Percentiles rank a stretch among this genome's conserved stretches.
Conservation (phyloP, 2,329 filamentous ascomycete genomes). For the Apiospora koreana region DNA sequence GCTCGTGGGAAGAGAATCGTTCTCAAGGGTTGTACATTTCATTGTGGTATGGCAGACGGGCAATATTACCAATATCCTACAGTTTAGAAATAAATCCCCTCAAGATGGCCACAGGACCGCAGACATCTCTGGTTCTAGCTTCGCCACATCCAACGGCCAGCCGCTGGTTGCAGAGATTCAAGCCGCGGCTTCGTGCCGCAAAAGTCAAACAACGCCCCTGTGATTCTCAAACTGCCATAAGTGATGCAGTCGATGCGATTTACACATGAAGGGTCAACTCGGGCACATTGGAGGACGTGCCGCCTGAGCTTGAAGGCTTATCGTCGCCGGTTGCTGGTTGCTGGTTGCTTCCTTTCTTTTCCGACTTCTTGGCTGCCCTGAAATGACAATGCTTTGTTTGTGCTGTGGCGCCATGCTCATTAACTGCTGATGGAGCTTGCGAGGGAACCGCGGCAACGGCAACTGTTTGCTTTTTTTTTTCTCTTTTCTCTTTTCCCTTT, state of each 20-base stretch:
- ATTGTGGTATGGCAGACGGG: neutral
- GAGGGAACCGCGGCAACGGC: neutral
- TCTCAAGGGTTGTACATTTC: neutral
- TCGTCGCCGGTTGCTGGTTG: neutral
- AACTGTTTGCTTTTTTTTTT: neutral
- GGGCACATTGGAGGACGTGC: neutral
- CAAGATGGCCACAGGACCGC: neutral
- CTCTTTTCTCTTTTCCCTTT: neutral
- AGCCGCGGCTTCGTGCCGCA: neutral
- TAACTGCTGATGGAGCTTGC: neutral
- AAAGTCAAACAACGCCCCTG: neutral
- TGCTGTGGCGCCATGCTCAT: neutral
- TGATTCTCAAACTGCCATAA: neutral
- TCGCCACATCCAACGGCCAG: neutral
- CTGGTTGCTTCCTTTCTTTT: neutral
- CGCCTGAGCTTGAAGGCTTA: neutral
- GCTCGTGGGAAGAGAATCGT: too few species aligned
- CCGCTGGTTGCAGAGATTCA: neutral
- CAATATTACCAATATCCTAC: neutral
- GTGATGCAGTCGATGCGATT: neutral
- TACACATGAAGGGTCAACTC: neutral
- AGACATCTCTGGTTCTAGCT: neutral
- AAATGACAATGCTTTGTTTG: constrained; percentile 4
- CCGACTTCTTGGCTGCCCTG: neutral
- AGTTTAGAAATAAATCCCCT: neutral